Evolutionary conservation across 2,329 filamentous ascomycete species (phyloP), one percentile per base, ranked within the genome.

Genomic region (Lachnellula willkommii): DNA sequence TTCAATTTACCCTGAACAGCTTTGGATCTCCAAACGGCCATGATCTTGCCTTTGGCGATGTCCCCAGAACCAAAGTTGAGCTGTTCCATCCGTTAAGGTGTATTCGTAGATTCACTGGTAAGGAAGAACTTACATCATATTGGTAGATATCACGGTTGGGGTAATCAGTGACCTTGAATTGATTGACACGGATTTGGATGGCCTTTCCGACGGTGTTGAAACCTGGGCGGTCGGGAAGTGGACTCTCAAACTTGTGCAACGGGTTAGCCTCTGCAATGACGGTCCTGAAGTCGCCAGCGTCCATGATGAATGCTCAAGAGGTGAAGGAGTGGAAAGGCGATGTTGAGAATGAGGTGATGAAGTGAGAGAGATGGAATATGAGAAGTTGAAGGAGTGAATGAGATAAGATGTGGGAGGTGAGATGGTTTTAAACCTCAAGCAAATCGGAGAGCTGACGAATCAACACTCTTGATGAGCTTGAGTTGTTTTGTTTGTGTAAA

Each of bases 11-110:
- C 59, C 68, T 88, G 80, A 6, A 91, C 78, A 0, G 74, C 71
- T 1, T 79, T 74, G 1, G 85, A 87, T 1, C 82, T 73, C 90
- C 90, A 96, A 28, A 91, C 80, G 68, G 89, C 91, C 69, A 83
- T 85, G 65, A 90, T 79, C 4, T 94, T 75, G 4, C 80, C 80
- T 3, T 73, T 67, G 71, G 87, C 89, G 55, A 86, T 79, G 0
- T 73, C 74, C 8, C 83, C 83, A 1, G 79, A 82, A 2, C 84
- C 82, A 45, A 93, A 79, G 4, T 79, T 68, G 26, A 95, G 75
- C 88, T 90, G 50, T 32, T 28, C n/a, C 9, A n/a, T 15, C 26
- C 14, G 50, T 63, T 46, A 63, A 39, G 49, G 43, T 14, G 32
- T 12, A 54, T 42, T 17, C 6, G 46, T 47, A 57, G 46, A 26